phyloP scores from a whole-genome alignment of 139 green algal genomes.

The Marvania coccoides region DNA sequence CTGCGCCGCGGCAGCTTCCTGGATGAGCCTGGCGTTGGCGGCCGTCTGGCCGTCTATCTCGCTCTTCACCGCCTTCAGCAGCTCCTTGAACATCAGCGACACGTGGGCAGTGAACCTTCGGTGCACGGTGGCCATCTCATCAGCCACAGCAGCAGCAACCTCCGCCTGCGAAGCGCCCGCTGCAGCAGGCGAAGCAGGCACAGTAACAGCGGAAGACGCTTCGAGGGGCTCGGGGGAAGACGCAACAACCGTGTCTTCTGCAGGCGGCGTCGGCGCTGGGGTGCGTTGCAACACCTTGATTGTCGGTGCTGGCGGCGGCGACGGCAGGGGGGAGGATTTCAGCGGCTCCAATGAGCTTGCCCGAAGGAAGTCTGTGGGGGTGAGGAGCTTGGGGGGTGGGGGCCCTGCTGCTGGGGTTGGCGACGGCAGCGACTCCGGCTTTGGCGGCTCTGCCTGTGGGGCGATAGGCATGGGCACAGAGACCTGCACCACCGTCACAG shows the following conservation, averaged over 20 bases:
- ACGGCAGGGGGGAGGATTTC: not conserved
- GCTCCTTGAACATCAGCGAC: slow-evolving; percentile 19
- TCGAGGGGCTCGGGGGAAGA: not conserved
- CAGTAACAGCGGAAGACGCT: not conserved
- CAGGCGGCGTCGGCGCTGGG: not conserved
- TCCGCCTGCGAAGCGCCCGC: not conserved
- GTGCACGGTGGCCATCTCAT: slow-evolving; percentile 15
- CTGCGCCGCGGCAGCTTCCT: not conserved
- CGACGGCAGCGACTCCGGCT: no score
- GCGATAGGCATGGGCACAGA: not conserved
- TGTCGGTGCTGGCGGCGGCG: not conserved
- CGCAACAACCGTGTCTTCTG: not conserved
- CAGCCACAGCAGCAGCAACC: slow-evolving; percentile 3
- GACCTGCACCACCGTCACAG: not conserved
- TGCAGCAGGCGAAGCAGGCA: not conserved
- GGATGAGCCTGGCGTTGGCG: not conserved
- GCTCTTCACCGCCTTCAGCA: slow-evolving; percentile 30
- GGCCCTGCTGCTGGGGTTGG: not conserved
- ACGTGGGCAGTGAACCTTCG: slow-evolving; percentile 29
- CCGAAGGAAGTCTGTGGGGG: slow-evolving; percentile 36
- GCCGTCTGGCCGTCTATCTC: slow-evolving; percentile 30
- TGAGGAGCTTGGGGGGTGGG: slow-evolving; percentile 25
- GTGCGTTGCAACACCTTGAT: not conserved
- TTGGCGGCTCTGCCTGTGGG: not conserved
- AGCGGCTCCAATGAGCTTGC: no score